Evolutionary conservation across 768 basidiomycete genomes (phyloP).

Genomic region (Suillus lakei): DNA sequence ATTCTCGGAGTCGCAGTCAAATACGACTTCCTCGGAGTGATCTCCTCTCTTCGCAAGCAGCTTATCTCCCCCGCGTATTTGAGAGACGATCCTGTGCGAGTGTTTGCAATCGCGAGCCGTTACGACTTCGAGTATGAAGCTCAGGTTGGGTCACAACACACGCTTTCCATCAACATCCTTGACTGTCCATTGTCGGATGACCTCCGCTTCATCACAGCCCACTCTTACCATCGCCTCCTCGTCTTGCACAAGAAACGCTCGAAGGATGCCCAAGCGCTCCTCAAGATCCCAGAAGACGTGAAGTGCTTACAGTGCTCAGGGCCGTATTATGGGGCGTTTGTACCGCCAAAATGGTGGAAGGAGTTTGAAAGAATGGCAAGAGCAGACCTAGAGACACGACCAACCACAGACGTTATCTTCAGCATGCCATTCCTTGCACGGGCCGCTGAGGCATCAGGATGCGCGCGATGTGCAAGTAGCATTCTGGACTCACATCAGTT

Average conservation of each 20-base stretch:
- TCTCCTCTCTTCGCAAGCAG: slow-evolving; percentile 51
- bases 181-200: slow-evolving; percentile 65
- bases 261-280: slow-evolving; percentile 49
- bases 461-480: slow-evolving; percentile 68
- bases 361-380: slow-evolving; percentile 61
- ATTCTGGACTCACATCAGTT: slow-evolving; percentile 65
- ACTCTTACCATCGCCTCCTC: slow-evolving; percentile 67
- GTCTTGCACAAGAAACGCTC: slow-evolving; percentile 61
- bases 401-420: slow-evolving; percentile 65
- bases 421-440: slow-evolving; percentile 60
- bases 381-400: slow-evolving; percentile 59
- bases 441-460: slow-evolving; percentile 54
- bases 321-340: slow-evolving; percentile 45
- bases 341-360: slow-evolving; percentile 71
- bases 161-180: slow-evolving; percentile 56
- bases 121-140: slow-evolving; percentile 69
- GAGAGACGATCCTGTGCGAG: slow-evolving; percentile 53
- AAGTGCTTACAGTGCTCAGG: slow-evolving; percentile 76
- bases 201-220: slow-evolving; percentile 68
- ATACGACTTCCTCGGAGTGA: slow-evolving; percentile 60
- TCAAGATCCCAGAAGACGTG: slow-evolving; percentile 51
- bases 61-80: slow-evolving; percentile 58
- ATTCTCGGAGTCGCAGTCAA: slow-evolving; percentile 62
- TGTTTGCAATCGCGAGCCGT: slow-evolving; percentile 73
- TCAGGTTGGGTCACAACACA: slow-evolving; percentile 60